phyloP scores from a whole-genome alignment of 2,329 filamentous ascomycete species.

The Neonectria faginata region DNA sequence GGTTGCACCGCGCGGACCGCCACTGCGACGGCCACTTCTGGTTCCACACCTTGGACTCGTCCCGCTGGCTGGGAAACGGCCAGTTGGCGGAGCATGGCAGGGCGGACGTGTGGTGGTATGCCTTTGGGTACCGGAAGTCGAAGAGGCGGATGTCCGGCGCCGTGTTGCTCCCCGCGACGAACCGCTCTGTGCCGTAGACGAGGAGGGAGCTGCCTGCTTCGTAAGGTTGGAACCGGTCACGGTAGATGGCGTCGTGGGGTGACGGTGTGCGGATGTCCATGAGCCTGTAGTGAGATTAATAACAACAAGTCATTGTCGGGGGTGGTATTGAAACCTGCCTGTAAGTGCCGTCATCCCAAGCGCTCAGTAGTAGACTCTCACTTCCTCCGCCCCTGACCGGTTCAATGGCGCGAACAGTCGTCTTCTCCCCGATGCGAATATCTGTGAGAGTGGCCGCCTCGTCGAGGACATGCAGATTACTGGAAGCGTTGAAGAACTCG shows the following conservation, averaged over 20 bases:
- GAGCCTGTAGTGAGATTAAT: conserved; percentile 49
- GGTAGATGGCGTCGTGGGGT: conserved; percentile 60
- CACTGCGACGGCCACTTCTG: conserved; percentile 28
- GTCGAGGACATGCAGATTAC: conserved; percentile 41
- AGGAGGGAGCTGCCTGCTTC: conserved; percentile 61
- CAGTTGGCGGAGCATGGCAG: conserved; percentile 56
- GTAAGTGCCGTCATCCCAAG: conserved; percentile 66
- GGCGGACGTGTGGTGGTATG: conserved; percentile 61
- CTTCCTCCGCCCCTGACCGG: conserved; percentile 54
- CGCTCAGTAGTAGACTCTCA: conserved; percentile 59
- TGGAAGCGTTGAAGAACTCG: conserved; percentile 51
- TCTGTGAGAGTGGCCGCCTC: conserved; percentile 35
- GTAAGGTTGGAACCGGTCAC: conserved; percentile 64
- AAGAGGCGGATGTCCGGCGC: conserved; percentile 62
- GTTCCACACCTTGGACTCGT: conserved; percentile 29
- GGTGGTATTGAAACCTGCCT: conserved; percentile 43
- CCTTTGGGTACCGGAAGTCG: conserved; percentile 63
- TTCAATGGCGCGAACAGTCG: conserved; percentile 60
- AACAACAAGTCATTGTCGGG: not conserved
- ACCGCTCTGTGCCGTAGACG: conserved; percentile 62
- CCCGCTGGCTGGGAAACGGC: conserved; percentile 50
- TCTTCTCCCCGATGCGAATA: conserved; percentile 49
- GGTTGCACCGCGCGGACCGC: conserved; percentile 50
- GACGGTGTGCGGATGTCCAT: conserved; percentile 64
- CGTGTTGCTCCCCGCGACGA: conserved; percentile 61